Conservation (phyloP, 371 early-diverging fungal genomes). For the Capillidium rhysosporum region DNA sequence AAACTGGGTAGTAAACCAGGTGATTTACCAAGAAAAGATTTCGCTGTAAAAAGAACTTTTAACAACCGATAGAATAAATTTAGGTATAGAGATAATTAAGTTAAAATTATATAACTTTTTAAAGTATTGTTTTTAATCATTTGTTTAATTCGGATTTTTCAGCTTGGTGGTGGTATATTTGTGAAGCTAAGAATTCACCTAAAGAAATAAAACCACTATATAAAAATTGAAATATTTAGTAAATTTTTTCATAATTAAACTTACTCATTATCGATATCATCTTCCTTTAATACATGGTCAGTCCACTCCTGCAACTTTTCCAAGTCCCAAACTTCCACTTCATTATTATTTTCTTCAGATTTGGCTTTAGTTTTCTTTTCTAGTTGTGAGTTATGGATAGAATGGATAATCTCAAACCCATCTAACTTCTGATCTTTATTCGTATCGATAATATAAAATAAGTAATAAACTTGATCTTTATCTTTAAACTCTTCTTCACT, state of each 20-base stretch:
- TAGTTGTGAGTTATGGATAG: not conserved
- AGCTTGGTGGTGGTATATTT: not conserved
- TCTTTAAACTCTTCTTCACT: no score
- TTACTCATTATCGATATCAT: constrained; percentile 2
- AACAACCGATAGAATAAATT: no score
- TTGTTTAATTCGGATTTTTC: not conserved
- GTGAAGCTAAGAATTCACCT: not conserved
- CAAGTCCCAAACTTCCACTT: not conserved
- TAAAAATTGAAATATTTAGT: not conserved
- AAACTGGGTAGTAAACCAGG: no score
- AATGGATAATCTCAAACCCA: not conserved
- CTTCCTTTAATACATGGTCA: not conserved
- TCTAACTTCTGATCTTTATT: not conserved
- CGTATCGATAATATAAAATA: not conserved
- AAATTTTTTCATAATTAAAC: not conserved
- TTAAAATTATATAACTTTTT: no score
- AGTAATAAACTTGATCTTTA: no score
- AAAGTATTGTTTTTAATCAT: no score
- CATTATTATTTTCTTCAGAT: no score
- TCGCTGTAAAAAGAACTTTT: no score
- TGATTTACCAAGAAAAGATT: no score
- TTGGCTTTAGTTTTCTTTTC: not conserved
- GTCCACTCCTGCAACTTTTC: not conserved
- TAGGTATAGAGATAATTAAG: no score
- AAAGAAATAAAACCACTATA: not conserved